Evolutionary conservation across 805 yeast genomes (phyloP).

Genomic region (Ogataea trehaloabstinens): DNA sequence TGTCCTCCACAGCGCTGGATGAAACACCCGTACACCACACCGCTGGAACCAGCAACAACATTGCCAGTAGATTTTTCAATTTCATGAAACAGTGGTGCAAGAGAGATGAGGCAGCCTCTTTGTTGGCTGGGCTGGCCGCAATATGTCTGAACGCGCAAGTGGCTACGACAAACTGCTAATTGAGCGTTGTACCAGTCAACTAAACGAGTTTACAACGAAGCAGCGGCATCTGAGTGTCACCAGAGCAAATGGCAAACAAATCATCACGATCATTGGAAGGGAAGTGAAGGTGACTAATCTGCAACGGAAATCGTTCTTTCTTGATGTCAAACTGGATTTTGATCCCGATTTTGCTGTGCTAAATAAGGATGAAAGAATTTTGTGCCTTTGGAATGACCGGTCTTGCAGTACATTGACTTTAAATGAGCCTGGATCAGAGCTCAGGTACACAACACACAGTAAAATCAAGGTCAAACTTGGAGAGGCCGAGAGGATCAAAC

Average conservation of each 20-base stretch:
- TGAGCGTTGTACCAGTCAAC: constrained; percentile 8
- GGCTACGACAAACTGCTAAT: constrained; percentile 4
- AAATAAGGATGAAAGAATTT: constrained; percentile 25
- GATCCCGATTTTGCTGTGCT: constrained; percentile 24
- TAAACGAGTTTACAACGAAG: constrained; percentile 14
- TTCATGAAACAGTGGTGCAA: too few relatives aligned
- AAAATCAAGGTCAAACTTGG: constrained; percentile 10
- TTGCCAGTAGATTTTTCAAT: too few relatives aligned
- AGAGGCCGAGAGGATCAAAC: constrained; percentile 30
- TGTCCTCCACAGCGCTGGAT: neutral
- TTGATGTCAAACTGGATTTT: constrained; percentile 18
- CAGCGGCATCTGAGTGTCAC: constrained; percentile 23
- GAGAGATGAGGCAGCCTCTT: too few relatives aligned
- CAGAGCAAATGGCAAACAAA: constrained; percentile 25
- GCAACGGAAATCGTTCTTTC: constrained; percentile 4
- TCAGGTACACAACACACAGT: constrained; percentile 10
- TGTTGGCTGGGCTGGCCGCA: too few relatives aligned
- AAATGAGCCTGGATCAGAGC: constrained; percentile 18
- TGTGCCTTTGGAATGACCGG: constrained; percentile 25
- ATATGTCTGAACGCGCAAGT: too few relatives aligned
- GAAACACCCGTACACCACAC: neutral
- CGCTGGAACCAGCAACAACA: constrained; percentile 1
- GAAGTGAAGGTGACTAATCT: constrained; percentile 20
- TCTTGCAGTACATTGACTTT: constrained; percentile 19
- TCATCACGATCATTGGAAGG: constrained; percentile 23